These are phyloP conservation scores for Volutella citrinella DNA, from an alignment of 2,329 filamentous ascomycete genomes.

Conservation along the genomic window DNA sequence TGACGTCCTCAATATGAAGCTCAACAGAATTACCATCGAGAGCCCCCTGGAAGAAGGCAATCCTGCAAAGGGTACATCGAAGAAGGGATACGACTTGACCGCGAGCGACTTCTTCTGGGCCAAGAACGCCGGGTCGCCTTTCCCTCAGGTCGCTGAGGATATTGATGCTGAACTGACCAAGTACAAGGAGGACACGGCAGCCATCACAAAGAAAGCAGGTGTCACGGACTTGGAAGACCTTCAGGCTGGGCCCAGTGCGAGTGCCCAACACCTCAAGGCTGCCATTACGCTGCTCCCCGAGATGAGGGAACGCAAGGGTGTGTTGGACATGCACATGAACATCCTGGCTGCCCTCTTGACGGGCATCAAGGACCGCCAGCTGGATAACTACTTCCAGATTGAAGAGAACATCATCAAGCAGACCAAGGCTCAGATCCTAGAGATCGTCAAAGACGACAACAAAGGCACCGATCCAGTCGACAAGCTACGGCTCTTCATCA, in stretches of 20 bases:
- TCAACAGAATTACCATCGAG: conserved; percentile 94
- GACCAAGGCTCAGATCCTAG: conserved; percentile 82
- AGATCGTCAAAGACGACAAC: conserved; percentile 74
- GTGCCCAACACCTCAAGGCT: conserved; percentile 91
- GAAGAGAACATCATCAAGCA: conserved; percentile 93
- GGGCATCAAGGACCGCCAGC: conserved; percentile 89
- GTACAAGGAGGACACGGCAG: conserved; percentile 92
- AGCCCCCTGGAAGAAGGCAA: conserved; percentile 75
- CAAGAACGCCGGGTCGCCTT: conserved; percentile 85
- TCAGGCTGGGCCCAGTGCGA: conserved; percentile 82
- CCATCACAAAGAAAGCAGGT: conserved; percentile 93
- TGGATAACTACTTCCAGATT: conserved; percentile 94
- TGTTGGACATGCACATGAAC: conserved; percentile 98
- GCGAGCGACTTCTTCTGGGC: conserved; percentile 96
- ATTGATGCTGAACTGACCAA: conserved; percentile 90
- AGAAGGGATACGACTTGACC: conserved; percentile 86
- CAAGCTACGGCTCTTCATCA: conserved; percentile 91
- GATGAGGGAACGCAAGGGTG: conserved; percentile 85
- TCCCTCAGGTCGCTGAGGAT: conserved; percentile 93
- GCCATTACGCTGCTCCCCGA: conserved; percentile 92
- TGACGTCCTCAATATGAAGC: conserved; percentile 54
- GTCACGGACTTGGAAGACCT: conserved; percentile 90
- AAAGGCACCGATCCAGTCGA: conserved; percentile 84
- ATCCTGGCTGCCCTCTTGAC: conserved; percentile 74
- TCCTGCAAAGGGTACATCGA: conserved; percentile 70